phyloP scores from a whole-genome alignment of 495 filamentous ascomycete genomes.

The Penicillium subrubescens region DNA sequence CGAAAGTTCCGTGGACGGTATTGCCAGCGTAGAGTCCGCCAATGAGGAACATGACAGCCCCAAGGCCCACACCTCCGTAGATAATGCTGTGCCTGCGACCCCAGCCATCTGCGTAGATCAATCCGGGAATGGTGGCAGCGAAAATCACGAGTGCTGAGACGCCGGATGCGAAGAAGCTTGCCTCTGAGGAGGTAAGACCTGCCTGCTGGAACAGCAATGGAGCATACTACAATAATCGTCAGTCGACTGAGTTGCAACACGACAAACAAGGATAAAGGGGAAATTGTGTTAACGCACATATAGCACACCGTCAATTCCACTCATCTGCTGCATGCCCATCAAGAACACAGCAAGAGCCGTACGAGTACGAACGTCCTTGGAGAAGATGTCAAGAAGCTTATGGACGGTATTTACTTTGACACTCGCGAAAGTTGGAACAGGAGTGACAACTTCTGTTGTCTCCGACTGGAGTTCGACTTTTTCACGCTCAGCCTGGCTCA shows the following conservation, averaged over 20 bases:
- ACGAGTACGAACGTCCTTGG: constrained; percentile 37
- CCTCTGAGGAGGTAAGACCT: constrained; percentile 48
- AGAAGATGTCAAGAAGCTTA: constrained; percentile 41
- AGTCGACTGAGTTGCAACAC: background rate
- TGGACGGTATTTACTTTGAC: background rate
- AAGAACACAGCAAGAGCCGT: constrained; percentile 47
- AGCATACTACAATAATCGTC: constrained; percentile 42
- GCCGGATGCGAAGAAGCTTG: constrained; percentile 58
- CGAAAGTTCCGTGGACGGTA: constrained; percentile 44
- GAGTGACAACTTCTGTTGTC: constrained; percentile 1
- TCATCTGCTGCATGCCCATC: constrained; percentile 47
- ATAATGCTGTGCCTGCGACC: constrained; percentile 58
- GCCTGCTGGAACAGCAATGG: constrained; percentile 57
- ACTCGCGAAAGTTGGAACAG: background rate
- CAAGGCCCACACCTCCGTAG: constrained; percentile 55
- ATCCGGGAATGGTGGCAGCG: constrained; percentile 49
- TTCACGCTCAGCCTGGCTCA: constrained; percentile 52
- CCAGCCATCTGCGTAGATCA: constrained; percentile 61
- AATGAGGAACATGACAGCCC: constrained; percentile 50
- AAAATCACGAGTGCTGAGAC: constrained; percentile 55
- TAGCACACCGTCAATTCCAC: constrained; percentile 53
- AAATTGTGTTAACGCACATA: constrained; percentile 39
- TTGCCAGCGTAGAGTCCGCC: constrained; percentile 53
- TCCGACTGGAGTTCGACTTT: constrained; percentile 37
- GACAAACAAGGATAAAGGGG: background rate